Conservation (phyloP, 768 basidiomycete species). For the Jaapia argillacea region DNA sequence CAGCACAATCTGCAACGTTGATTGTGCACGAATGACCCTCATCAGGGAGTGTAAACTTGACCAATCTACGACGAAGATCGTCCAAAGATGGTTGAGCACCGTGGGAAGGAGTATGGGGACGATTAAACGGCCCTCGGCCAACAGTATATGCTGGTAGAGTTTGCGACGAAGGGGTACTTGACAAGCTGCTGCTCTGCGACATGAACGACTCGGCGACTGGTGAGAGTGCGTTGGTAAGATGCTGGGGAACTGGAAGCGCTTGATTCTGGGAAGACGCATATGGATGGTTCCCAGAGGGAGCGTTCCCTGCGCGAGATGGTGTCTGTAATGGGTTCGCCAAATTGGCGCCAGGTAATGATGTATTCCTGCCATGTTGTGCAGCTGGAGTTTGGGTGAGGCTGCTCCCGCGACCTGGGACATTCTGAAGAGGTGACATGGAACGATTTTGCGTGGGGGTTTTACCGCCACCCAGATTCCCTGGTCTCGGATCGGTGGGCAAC, state of each 20-base stretch:
- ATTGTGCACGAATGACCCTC: constrained; percentile 68
- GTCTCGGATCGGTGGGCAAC: constrained; percentile 52
- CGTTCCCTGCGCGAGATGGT: constrained; percentile 20
- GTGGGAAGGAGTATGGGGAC: constrained; percentile 31
- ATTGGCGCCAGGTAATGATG: constrained; percentile 37
- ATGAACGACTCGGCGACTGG: constrained; percentile 64
- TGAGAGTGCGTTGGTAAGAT: constrained; percentile 39
- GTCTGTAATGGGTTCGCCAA: too few relatives aligned
- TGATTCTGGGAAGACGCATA: constrained; percentile 42
- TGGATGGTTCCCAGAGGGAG: constrained; percentile 29
- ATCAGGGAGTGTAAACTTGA: constrained; percentile 84
- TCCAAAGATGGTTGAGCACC: constrained; percentile 47
- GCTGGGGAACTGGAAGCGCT: constrained; percentile 18
- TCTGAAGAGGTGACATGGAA: constrained; percentile 29
- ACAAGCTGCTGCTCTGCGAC: constrained; percentile 18
- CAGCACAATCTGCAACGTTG: constrained; percentile 70
- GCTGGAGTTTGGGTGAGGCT: constrained; percentile 12
- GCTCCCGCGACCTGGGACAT: constrained; percentile 14
- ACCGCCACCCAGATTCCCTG: constrained; percentile 35
- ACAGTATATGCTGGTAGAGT: constrained; percentile 36
- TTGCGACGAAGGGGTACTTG: constrained; percentile 38
- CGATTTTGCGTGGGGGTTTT: constrained; percentile 19
- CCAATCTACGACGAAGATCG: constrained; percentile 71
- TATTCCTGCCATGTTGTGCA: constrained; percentile 37
- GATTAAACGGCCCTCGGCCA: constrained; percentile 50